Evolutionary conservation across 1,284 basidiomycete species (phyloP), one percentile per base, ranked within the genome.

Genomic region (Ceratobasidium theobromae): DNA sequence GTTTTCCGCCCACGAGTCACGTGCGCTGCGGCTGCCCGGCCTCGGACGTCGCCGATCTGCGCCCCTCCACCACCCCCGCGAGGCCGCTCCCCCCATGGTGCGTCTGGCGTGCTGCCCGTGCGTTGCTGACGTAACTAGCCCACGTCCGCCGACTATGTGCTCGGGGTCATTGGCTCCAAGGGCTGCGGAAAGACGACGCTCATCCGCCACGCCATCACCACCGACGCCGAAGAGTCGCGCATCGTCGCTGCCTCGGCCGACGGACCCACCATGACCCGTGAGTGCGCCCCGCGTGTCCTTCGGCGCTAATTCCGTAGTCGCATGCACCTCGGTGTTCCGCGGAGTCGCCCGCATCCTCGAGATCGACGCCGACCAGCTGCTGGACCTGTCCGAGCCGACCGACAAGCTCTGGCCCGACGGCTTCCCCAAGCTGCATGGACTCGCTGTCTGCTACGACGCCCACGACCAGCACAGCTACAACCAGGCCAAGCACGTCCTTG

Each of bases 401-500:
- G 62, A 65, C 25, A 58, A 64, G 1, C 46, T 72, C 46, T 79
- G 77, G 76, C 74, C 79, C 30, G 78, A 81, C 51, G 79, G 78
- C 6, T 79, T 83, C 14, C 84, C 85, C 23, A 75, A 76, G n/a
- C 78, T 89, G 60, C 84, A 90, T 72, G 89, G 86, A 5, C 79
- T 86, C 23, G 79, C 91, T 45, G 80, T 92, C 48, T 91, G 89
- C 71, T 92, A 90, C 74, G 87, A 91, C 74, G 81, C 84, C 14
- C 83, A 84, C 0, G 78, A 83, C 69, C 74, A 75, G 66, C 73
- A 76, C 4, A 90, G 90, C 25, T 88, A 88, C 71, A 74, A 75
- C 32, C 84, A 84, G 35, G 81, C 91, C 21, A 81, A 85, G 74
- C 64, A 60, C 11, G 43, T 70, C 21, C 27, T 64, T 18, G 48